Evolutionary conservation across 169 alveolate genomes (phyloP).

Genomic region (Cryptosporidium ubiquitum): DNA sequence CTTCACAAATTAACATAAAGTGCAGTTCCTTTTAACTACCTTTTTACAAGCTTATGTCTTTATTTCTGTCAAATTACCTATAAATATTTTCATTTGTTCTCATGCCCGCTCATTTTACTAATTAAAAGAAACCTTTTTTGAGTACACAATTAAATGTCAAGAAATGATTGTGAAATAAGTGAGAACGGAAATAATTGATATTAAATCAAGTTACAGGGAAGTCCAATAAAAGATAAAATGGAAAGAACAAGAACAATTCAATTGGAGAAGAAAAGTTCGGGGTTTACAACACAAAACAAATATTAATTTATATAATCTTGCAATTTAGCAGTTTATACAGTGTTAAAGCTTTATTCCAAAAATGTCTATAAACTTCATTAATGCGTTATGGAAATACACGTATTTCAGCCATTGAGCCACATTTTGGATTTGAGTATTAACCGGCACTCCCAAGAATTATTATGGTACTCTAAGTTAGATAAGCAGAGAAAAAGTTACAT

Average conservation of each 20-base stretch:
- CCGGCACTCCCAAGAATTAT: no score
- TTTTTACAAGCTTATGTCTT: not conserved
- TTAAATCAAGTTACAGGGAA: not conserved
- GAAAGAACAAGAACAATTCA: not conserved
- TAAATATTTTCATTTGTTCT: not conserved
- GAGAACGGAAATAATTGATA: not conserved
- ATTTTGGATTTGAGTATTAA: not conserved
- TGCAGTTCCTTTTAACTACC: not conserved
- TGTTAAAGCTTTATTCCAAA: not conserved
- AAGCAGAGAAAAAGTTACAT: no score
- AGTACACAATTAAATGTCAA: not conserved
- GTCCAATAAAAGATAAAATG: not conserved
- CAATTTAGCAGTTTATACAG: not conserved
- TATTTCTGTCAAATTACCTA: not conserved
- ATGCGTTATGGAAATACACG: not conserved
- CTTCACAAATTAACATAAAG: not conserved
- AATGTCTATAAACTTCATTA: not conserved
- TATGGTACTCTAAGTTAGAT: not conserved
- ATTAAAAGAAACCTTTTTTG: not conserved
- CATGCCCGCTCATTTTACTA: conserved; percentile 17
- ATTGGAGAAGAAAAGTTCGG: not conserved
- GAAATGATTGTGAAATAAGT: not conserved
- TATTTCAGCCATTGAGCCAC: not conserved
- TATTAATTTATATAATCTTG: no score
- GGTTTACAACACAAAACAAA: no score